Evolutionary conservation across 1,284 basidiomycete species (phyloP), one percentile per base, ranked within the genome.

Genomic region (Phylloboletellus chloephorus): DNA sequence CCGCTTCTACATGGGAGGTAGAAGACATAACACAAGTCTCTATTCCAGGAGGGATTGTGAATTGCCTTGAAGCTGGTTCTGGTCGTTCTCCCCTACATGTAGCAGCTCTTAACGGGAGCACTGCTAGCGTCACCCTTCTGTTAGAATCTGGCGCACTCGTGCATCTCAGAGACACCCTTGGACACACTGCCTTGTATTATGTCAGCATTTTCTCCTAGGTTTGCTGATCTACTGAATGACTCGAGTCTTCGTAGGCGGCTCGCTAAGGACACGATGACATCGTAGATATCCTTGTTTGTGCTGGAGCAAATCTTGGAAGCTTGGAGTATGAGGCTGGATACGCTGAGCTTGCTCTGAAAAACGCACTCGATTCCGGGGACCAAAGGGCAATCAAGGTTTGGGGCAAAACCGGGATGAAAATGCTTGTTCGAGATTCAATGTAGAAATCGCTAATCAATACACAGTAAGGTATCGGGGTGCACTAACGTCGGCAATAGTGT

Each of bases 91-190:
- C 90, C 5, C 65, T 95, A 26, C 92, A 95, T 53, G 74, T 84
- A 15, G 89, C 91, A 2, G 78, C 85, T 28, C 61, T 92, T 25
- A 80, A 82, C 38, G 88, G 87, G 0, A 74, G 75, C 47, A 50
- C 64, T 1, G 62, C 60, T 5, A 76, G 78, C 37, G 76, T 82
- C 19, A 66, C 72, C 22, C 56, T 76, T 25, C 67, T 96, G 23
- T 69, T 96, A 23, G 70, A 78, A 44, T 78, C 78, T 1, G 92
- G 92, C 2, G 88, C 89, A 2, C 71, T 89, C n/a, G 91, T 96
- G 8, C 92, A 95, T 61, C 67, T 85, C 7, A 73, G 88, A 31
- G 88, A 92, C 54, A 60, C 65, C 3, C 67, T 88, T 29, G 88
- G 87, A 1, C 90, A 93, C 54, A 91, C 90, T 11, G 76, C 90